A percentile compares a stretch with the other conserved stretches of the same genome.
These are phyloP conservation scores for Oryza brachyantha DNA, from an alignment of 176 grass and related monocot genomes.

Conservation along the genomic window DNA sequence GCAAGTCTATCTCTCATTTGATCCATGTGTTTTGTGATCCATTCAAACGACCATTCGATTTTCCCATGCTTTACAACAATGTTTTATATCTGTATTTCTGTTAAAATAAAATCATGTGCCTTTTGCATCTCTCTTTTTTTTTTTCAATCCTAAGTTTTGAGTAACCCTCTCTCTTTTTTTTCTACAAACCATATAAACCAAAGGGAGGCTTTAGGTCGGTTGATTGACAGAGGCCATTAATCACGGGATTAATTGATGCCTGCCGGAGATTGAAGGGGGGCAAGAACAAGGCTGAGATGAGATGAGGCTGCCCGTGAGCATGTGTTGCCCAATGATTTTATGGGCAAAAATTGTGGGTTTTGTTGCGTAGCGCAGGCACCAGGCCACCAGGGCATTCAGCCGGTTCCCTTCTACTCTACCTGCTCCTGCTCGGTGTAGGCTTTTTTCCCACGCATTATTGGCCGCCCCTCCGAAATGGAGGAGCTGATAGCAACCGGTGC, in stretches of 20 bases:
- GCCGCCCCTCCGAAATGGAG: not conserved
- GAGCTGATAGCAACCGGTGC: not conserved
- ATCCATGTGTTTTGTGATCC: too few relatives aligned
- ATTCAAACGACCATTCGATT: too few relatives aligned
- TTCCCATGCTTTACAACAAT: too few relatives aligned
- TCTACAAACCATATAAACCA: too few relatives aligned
- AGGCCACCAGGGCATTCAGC: too few relatives aligned
- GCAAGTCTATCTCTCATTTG: too few relatives aligned
- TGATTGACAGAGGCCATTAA: conserved; percentile 1
- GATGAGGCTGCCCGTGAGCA: not conserved
- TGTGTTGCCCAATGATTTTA: conserved; percentile 13
- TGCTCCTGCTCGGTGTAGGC: not conserved
- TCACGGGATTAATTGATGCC: not conserved
- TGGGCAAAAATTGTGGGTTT: not conserved
- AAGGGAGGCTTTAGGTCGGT: not conserved
- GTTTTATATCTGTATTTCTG: too few relatives aligned
- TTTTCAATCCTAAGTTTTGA: too few relatives aligned
- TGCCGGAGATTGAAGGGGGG: not conserved
- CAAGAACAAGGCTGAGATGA: not conserved
- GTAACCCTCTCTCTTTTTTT: too few relatives aligned
- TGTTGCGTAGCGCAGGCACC: not conserved
- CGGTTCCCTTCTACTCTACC: not conserved
- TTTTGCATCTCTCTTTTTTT: too few relatives aligned
- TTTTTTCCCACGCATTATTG: not conserved
- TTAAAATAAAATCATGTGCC: too few relatives aligned